Percentiles rank a stretch among this genome's conserved stretches.
Conservation (phyloP, 2,329 filamentous ascomycete species). For the Zymoseptoria passerinii region DNA sequence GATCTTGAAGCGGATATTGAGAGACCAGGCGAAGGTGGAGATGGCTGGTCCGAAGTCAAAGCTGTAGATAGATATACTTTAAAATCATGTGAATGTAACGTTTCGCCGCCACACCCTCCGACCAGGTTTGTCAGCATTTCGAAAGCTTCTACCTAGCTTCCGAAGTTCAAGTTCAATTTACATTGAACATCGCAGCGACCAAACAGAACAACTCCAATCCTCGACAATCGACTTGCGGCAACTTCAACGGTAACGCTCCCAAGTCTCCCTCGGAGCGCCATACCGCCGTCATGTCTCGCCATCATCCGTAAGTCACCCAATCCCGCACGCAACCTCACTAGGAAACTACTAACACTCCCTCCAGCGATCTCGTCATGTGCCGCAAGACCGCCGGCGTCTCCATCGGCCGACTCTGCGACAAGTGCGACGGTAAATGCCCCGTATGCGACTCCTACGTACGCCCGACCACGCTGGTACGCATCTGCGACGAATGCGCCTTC, state of each 20-base stretch:
- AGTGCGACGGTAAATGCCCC: conserved; percentile 98
- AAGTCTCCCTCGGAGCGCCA: neutral
- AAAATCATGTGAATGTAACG: too few relatives aligned
- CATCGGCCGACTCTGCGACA: conserved; percentile 97
- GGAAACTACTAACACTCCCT: conserved; percentile 15
- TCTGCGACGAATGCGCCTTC: conserved; percentile 99
- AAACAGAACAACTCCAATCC: neutral
- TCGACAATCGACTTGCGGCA: neutral
- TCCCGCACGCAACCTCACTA: conserved; percentile 11
- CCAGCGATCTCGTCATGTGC: conserved; percentile 95
- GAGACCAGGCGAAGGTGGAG: conserved; percentile 40
- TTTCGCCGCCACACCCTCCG: too few relatives aligned
- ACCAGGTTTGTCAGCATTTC: too few relatives aligned
- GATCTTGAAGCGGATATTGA: conserved; percentile 36
- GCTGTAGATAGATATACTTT: conserved; percentile 24
- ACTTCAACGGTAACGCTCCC: neutral
- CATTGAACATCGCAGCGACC: neutral
- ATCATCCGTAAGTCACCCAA: conserved; percentile 65
- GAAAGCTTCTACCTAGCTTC: too few relatives aligned
- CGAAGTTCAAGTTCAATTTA: too few relatives aligned
- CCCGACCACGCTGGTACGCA: conserved; percentile 90
- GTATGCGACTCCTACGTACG: conserved; percentile 99
- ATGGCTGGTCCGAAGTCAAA: conserved; percentile 27
- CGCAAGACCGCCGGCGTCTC: conserved; percentile 96
- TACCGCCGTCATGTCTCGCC: conserved; percentile 64